These are phyloP conservation scores for Tuber brumale DNA, from an alignment of 495 filamentous ascomycete genomes.

Conservation along the genomic window DNA sequence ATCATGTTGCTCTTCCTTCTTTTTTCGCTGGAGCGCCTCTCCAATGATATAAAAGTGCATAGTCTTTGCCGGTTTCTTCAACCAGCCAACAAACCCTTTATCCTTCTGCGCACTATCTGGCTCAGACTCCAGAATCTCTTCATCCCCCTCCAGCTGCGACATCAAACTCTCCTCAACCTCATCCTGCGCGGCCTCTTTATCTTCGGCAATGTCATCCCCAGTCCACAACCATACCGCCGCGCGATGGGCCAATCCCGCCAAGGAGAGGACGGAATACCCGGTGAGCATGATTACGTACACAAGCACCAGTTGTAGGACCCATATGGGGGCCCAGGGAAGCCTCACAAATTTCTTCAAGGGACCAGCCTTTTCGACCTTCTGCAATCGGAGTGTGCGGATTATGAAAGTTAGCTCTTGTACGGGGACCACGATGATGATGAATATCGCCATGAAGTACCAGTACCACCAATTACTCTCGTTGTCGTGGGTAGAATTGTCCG, in stretches of 20 bases:
- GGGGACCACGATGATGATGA: constrained; percentile 1
- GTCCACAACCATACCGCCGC: neutral
- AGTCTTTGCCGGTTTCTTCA: neutral
- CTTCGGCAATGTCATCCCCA: neutral
- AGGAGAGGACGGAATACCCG: neutral
- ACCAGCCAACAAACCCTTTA: neutral
- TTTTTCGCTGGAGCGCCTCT: neutral
- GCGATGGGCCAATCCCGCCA: neutral
- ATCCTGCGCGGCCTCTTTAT: neutral
- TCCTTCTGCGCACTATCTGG: neutral
- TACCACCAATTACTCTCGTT: constrained; percentile 1
- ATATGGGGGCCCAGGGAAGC: neutral
- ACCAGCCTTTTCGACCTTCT: neutral
- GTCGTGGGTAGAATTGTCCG: neutral
- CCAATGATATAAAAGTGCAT: neutral
- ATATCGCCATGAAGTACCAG: constrained; percentile 2
- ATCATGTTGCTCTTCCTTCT: neutral
- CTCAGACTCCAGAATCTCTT: no score
- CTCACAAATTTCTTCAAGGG: neutral
- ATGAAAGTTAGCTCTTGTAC: constrained; percentile 2
- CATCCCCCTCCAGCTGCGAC: neutral
- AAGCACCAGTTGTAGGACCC: neutral
- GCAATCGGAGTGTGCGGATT: neutral
- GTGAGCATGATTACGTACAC: neutral
- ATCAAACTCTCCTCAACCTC: neutral